Base-by-base conservation (phyloP, 805 yeast species). In the Brettanomyces nanus region DNA sequence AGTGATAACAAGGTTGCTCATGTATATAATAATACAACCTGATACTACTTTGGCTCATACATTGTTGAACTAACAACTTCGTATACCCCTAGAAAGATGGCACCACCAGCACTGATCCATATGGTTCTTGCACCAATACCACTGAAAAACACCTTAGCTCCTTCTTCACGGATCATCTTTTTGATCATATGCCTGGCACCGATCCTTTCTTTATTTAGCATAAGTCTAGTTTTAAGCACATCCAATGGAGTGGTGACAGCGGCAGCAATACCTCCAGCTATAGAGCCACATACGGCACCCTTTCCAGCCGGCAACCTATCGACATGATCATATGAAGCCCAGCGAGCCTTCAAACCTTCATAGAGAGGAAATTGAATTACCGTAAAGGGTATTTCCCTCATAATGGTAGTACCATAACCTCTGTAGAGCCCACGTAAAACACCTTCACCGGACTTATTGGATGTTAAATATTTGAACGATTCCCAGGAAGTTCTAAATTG, bases 91-190 rank as follows among this genome's bases (percentile, higher is more conserved):
- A 92, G 66, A 65, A 94, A 92, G 14, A 94, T 87, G 14, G 97
- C 96, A 21, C 99, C 99, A 17, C 99, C 99, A 4, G 95, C 92
- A 62, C 95, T 80, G 40, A 92, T 90, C 98, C 98, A 92, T 75
- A 84, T 69, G 0, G 97, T 89, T 57, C 99, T 71, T 4, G 99
- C 97, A 1, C 95, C 97, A 20, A 90, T 70, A 11, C 99, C 99
- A 35, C 73, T 73, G 54, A 76, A 73, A 47, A 92, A 86, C 1
- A 82, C 86, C 6, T 55, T 47, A 29, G 66, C 62, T 0, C 97
- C 97, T 55, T 87, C 96, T 39, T 83, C 87, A 17, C 53, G 55
- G n/a, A 69, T 58, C 35, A 89, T 69, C 9, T 63, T 66, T 25
- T 53, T 60, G 2, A 80, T 74, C 41, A 87, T 58, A 10, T 56